These are phyloP conservation scores for Chenopodium quinoa DNA, from an alignment of 148 eudicot species.

Conservation along the genomic window DNA sequence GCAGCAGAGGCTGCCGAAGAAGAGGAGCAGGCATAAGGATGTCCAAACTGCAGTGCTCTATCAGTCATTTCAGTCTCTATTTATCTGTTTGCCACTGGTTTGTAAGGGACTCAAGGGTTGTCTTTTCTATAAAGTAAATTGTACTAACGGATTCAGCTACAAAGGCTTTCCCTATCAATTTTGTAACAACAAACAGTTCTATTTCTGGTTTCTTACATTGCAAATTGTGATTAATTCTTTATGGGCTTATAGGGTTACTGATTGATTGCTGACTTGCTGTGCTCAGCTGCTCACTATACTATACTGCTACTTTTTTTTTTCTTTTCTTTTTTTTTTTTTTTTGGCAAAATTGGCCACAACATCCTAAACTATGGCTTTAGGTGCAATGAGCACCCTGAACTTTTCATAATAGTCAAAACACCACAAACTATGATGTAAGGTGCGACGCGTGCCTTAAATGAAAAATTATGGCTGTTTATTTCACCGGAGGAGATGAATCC, in stretches of 20 bases:
- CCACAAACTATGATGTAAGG: too few species aligned
- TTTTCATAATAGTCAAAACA: too few species aligned
- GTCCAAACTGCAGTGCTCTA: neutral
- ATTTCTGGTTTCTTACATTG: constrained; percentile 4
- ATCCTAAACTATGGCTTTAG: too few species aligned
- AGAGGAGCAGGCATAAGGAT: constrained; percentile 33
- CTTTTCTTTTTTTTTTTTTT: too few species aligned
- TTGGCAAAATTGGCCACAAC: too few species aligned
- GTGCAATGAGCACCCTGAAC: too few species aligned
- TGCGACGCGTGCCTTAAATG: too few species aligned
- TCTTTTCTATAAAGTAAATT: constrained; percentile 14
- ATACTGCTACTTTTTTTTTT: too few species aligned
- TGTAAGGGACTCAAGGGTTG: constrained; percentile 13
- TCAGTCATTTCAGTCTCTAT: neutral
- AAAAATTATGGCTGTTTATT: too few species aligned
- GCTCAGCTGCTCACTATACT: too few species aligned
- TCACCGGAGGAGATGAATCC: too few species aligned
- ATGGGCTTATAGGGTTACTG: neutral
- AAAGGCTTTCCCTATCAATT: constrained; percentile 7
- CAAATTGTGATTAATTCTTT: neutral
- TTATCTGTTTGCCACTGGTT: constrained; percentile 2
- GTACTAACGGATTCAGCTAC: constrained; percentile 14
- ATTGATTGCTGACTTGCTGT: neutral
- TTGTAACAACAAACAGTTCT: constrained; percentile 4
- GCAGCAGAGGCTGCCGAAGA: constrained; percentile 50